phyloP scores from a whole-genome alignment of 208 protist genomes.

The Wallacemonas sp. region DNA sequence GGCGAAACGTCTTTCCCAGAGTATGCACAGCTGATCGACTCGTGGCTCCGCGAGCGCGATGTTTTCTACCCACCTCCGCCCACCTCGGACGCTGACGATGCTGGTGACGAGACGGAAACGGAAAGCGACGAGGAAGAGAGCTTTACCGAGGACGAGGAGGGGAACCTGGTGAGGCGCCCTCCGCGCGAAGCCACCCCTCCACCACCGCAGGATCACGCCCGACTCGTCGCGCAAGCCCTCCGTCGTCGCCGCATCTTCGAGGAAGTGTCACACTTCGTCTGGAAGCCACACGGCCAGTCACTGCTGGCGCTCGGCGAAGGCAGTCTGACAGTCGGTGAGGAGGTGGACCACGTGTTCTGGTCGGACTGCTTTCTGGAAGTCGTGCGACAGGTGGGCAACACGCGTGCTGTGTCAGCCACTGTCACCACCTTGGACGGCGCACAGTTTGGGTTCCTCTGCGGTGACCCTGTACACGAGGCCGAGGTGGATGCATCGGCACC shows the following conservation, averaged over 20 bases:
- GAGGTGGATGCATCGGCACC: background rate
- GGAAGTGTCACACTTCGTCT: conserved; percentile 22
- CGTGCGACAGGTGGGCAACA: conserved; percentile 53
- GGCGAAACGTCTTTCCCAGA: conserved; percentile 67
- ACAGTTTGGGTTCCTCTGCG: conserved; percentile 47
- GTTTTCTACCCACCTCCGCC: conserved; percentile 62
- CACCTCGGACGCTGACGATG: conserved; percentile 49
- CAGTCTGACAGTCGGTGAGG: conserved; percentile 34
- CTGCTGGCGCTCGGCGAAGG: conserved; percentile 24
- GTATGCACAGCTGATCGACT: conserved; percentile 43
- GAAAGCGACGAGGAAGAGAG: conserved; percentile 62
- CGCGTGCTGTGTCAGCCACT: conserved; percentile 40
- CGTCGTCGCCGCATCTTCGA: conserved; percentile 67
- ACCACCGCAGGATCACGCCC: conserved; percentile 39
- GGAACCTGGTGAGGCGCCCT: conserved; percentile 11
- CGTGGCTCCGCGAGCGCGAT: conserved; percentile 33
- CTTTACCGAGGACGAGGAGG: conserved; percentile 19
- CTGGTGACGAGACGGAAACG: conserved; percentile 39
- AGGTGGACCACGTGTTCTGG: conserved; percentile 67
- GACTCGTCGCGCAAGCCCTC: conserved; percentile 24
- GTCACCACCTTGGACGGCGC: conserved; percentile 22
- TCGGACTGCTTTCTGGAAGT: conserved; percentile 67
- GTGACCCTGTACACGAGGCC: conserved; percentile 4
- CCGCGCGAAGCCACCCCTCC: conserved; percentile 23
- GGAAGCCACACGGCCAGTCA: conserved; percentile 29